Base-by-base conservation (phyloP, 73 alveolate genomes). In the Symbiodinium pilosum region DNA sequence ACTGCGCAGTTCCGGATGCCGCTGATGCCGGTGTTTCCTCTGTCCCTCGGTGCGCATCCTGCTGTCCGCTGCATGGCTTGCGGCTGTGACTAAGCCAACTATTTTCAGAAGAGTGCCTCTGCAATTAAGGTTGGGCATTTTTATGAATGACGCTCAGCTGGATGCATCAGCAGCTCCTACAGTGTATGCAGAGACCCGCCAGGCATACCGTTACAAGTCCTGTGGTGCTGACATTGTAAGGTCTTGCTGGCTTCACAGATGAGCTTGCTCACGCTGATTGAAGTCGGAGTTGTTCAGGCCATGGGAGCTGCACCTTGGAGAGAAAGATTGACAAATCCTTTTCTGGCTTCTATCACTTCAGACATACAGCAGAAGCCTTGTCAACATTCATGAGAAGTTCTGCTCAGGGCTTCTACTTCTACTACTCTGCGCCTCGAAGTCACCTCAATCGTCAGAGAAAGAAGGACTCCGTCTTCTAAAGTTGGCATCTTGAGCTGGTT, bases 21-120 rank as follows among this genome's bases (percentile, higher is more conserved):
- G 20, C 77, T 91, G 81, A 91, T 91, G 96, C 96, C 96, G 47
- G 24, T 91, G 28, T 77, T 68, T 8, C 96, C 96, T 21, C n/a
- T 91, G 96, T 36, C 2, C 39, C 95, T 68, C 24, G 95, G 86
- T 28, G 47, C 3, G 7, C 20, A 24, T 54, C 26, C n/a, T n/a
- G n/a, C n/a, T 7, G 34, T 26, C 9, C n/a, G 84, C 14, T 26
- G 41, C 36, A 26, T 12, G n/a, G 43, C 84, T 21, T 73, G 44
- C 85, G n/a, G n/a, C n/a, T n/a, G n/a, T n/a, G n/a, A n/a, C n/a
- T n/a, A n/a, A n/a, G n/a, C n/a, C n/a, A n/a, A n/a, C n/a, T n/a
- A n/a, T n/a, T n/a, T n/a, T n/a, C n/a, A n/a, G n/a, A n/a, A n/a
- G n/a, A n/a, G n/a, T n/a, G 2, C 39, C 34, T 32, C 7, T 26